Evolutionary conservation across 768 basidiomycete genomes (phyloP).

Genomic region (Hericium erinaceus): DNA sequence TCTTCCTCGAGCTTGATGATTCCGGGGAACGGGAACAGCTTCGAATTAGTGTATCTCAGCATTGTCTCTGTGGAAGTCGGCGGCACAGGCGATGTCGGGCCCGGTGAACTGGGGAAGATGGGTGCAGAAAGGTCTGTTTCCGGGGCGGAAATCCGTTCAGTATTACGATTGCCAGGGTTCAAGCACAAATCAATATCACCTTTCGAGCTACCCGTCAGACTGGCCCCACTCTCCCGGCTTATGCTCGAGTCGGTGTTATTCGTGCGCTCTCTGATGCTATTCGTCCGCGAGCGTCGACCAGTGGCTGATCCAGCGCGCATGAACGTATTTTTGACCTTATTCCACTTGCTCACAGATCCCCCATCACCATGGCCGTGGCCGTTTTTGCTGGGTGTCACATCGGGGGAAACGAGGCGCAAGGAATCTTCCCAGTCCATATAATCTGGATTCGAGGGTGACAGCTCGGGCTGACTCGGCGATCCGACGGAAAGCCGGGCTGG

Average conservation of each 20-base stretch:
- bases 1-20: slow-evolving; percentile 73
- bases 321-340: slow-evolving; percentile 62
- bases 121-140: slow-evolving; percentile 6
- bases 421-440: slow-evolving; percentile 22
- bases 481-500: slow-evolving; percentile 55
- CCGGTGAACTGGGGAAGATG: slow-evolving; percentile 39
- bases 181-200: background rate
- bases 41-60: slow-evolving; percentile 63
- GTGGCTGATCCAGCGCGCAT: slow-evolving; percentile 53
- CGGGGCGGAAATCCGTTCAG: background rate
- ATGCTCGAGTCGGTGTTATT: slow-evolving; percentile 43
- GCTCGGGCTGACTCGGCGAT: slow-evolving; percentile 50
- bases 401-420: slow-evolving; percentile 15
- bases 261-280: slow-evolving; percentile 62
- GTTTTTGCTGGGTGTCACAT: slow-evolving; percentile 40
- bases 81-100: slow-evolving; percentile 71
- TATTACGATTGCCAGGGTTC: background rate
- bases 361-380: slow-evolving; percentile 25
- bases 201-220: slow-evolving; percentile 7
- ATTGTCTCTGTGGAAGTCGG: slow-evolving; percentile 61
- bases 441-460: slow-evolving; percentile 20
- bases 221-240: slow-evolving; percentile 18
- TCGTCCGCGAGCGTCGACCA: slow-evolving; percentile 72
- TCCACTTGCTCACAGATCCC: slow-evolving; percentile 44
- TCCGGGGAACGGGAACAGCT: slow-evolving; percentile 87